phyloP scores from a whole-genome alignment of 257 asterid species.

The Handroanthus guayacan region DNA sequence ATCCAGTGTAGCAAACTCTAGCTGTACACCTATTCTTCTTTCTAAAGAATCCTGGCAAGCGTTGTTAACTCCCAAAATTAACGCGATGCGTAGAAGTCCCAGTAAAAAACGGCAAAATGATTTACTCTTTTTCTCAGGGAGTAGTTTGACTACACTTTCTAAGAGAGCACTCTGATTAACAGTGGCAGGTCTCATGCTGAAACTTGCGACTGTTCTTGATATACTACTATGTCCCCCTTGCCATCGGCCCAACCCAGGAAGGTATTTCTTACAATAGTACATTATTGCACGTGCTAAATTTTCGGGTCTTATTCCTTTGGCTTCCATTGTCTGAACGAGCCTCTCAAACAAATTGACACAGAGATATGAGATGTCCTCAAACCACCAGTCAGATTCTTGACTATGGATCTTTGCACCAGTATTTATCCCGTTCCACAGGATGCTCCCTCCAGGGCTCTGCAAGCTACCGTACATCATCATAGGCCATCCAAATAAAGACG shows the following conservation, averaged over 20 bases:
- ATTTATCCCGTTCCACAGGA: conserved; percentile 93
- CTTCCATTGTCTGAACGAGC: conserved; percentile 68
- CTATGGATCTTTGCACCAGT: conserved; percentile 91
- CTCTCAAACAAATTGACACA: conserved; percentile 77
- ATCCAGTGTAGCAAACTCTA: conserved; percentile 82
- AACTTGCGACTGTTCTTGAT: conserved; percentile 74
- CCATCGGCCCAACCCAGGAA: conserved; percentile 95
- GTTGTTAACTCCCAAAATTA: conserved; percentile 75
- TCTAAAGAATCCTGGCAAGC: conserved; percentile 69
- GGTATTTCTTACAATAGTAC: conserved; percentile 81
- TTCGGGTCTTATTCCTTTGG: conserved; percentile 76
- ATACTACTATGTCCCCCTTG: conserved; percentile 67
- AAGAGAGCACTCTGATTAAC: conserved; percentile 78
- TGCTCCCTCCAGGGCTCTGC: conserved; percentile 99
- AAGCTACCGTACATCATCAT: conserved; percentile 95
- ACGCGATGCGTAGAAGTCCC: conserved; percentile 82
- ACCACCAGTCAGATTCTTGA: conserved; percentile 94
- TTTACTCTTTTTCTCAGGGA: conserved; percentile 82
- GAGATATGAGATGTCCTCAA: conserved; percentile 84
- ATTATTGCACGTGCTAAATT: conserved; percentile 73
- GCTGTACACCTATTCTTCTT: conserved; percentile 77
- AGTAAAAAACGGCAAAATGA: conserved; percentile 83
- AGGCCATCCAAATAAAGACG: conserved; percentile 96
- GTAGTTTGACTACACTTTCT: conserved; percentile 66
- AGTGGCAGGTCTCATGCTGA: conserved; percentile 83